A percentile compares a stretch with the other conserved stretches of the same genome.
These are phyloP conservation scores for Pseudocercospora musae DNA, from an alignment of 2,329 filamentous ascomycete genomes.

Conservation along the genomic window DNA sequence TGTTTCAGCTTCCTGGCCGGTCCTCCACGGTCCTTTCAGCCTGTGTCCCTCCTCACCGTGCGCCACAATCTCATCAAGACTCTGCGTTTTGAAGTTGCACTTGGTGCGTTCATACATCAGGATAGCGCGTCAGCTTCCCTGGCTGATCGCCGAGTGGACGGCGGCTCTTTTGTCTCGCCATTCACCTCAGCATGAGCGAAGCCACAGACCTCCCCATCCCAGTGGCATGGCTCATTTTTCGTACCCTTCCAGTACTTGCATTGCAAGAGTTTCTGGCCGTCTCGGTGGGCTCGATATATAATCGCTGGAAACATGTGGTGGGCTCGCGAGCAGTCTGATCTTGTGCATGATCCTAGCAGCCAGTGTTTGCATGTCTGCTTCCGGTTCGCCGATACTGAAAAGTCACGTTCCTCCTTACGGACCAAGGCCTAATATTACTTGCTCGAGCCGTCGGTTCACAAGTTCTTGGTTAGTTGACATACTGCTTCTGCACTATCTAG, in stretches of 20 bases:
- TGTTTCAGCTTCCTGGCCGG: neutral
- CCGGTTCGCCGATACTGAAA: neutral
- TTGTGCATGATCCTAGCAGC: neutral
- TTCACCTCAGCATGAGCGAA: neutral
- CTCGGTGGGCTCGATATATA: neutral
- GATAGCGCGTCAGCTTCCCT: neutral
- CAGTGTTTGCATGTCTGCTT: neutral
- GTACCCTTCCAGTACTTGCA: neutral
- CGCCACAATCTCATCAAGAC: neutral
- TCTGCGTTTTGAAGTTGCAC: neutral
- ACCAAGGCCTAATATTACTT: neutral
- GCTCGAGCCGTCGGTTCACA: neutral
- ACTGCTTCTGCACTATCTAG: neutral
- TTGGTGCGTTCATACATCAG: neutral
- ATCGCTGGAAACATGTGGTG: neutral
- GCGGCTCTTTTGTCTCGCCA: neutral
- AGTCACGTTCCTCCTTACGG: neutral
- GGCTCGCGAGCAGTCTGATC: neutral
- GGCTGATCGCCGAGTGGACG: neutral
- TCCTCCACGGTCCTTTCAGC: neutral
- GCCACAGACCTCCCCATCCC: neutral
- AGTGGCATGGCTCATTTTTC: neutral
- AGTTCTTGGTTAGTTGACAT: neutral
- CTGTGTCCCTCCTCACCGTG: neutral
- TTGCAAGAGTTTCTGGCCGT: neutral